phyloP scores from a whole-genome alignment of 1,139 yeast genomes.

The Candida labiduridarum region DNA sequence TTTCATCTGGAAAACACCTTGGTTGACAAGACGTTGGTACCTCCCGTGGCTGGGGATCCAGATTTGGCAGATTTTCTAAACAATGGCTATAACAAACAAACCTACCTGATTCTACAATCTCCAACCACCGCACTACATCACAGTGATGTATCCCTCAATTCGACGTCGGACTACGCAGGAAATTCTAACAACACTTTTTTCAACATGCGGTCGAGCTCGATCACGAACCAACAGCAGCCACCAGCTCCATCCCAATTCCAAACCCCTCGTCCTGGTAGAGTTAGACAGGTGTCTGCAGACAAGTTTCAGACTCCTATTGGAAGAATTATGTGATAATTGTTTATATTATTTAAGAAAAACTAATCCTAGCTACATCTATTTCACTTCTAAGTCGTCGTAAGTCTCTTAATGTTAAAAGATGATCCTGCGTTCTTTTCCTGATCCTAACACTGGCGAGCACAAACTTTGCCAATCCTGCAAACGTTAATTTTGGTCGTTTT shows the following conservation, averaged over 20 bases:
- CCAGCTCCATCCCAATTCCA: slow-evolving; percentile 24
- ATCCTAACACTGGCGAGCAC: slow-evolving; percentile 62
- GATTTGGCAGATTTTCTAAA: slow-evolving; percentile 12
- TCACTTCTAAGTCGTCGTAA: slow-evolving; percentile 4
- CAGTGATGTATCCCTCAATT: slow-evolving; percentile 14
- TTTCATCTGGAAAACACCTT: slow-evolving; percentile 27
- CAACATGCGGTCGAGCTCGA: slow-evolving; percentile 23
- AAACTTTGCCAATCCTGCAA: slow-evolving; percentile 46
- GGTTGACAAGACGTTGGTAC: slow-evolving; percentile 35
- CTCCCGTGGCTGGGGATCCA: slow-evolving; percentile 24
- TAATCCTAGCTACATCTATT: slow-evolving; percentile 9
- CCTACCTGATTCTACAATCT: slow-evolving; percentile 3
- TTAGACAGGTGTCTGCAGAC: slow-evolving; percentile 43
- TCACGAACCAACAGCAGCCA: slow-evolving; percentile 13
- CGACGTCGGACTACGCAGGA: slow-evolving; percentile 36
- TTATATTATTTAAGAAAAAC: slow-evolving; percentile 2
- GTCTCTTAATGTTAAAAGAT: neutral
- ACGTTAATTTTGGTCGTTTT: slow-evolving; percentile 24
- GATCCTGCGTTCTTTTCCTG: slow-evolving; percentile 36
- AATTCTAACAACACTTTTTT: slow-evolving; percentile 31
- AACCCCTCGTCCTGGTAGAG: slow-evolving; percentile 43
- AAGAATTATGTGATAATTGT: slow-evolving; percentile 33
- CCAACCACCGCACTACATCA: slow-evolving; percentile 4
- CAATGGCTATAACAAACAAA: slow-evolving; percentile 8
- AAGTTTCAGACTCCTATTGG: slow-evolving; percentile 48